These are phyloP conservation scores for Parastagonospora nodorum DNA, from an alignment of 2,329 filamentous ascomycete genomes.

Conservation along the genomic window DNA sequence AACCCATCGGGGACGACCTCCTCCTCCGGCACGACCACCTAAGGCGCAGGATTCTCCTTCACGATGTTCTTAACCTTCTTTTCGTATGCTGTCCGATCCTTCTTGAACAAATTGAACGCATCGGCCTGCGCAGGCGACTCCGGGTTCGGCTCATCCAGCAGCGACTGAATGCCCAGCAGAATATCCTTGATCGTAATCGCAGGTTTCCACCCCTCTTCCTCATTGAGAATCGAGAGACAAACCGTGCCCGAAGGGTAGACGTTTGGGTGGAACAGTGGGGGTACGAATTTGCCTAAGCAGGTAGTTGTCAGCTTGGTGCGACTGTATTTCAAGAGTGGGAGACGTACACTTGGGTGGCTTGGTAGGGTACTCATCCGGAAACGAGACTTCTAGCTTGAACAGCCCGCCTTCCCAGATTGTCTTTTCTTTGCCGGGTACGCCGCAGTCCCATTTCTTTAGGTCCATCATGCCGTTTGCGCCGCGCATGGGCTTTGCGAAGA, in stretches of 20 bases:
- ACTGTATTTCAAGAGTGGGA: too few species aligned
- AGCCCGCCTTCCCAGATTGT: conserved; percentile 98
- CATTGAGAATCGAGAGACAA: conserved; percentile 94
- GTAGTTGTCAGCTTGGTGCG: conserved; percentile 1
- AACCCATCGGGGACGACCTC: background rate
- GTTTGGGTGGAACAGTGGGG: conserved; percentile 96
- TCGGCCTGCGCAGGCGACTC: conserved; percentile 97
- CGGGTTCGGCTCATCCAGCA: conserved; percentile 94
- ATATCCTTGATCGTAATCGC: conserved; percentile 99
- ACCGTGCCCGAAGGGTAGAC: conserved; percentile 98
- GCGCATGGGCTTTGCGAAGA: conserved; percentile 87
- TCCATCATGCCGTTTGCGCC: conserved; percentile 82
- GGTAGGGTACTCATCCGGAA: conserved; percentile 97
- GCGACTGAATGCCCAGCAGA: conserved; percentile 90
- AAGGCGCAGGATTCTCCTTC: conserved; percentile 83
- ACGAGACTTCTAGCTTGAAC: conserved; percentile 91
- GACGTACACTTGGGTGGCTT: conserved; percentile 96
- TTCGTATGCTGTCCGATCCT: conserved; percentile 85
- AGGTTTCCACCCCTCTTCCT: conserved; percentile 98
- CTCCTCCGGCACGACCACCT: too few species aligned
- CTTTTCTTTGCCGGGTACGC: conserved; percentile 93
- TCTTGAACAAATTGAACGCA: conserved; percentile 96
- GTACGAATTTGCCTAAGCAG: conserved; percentile 84
- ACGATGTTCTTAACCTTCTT: conserved; percentile 85
- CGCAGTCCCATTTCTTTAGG: conserved; percentile 95